Base-by-base conservation (phyloP, 768 basidiomycete genomes). In the Nidularia sp. region DNA sequence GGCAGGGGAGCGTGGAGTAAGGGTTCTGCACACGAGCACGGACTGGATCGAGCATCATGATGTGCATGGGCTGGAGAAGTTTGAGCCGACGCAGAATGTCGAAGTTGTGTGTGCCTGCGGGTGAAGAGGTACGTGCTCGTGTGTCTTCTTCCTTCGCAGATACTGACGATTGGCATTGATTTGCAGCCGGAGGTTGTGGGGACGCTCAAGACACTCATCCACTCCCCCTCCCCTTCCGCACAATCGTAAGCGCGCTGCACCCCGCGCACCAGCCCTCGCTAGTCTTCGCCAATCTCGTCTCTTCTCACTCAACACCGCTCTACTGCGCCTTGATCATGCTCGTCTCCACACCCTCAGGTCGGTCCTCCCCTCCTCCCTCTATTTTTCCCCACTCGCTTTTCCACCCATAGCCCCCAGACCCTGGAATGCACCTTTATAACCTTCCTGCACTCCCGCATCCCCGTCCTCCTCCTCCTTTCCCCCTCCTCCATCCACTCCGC, bases 21-120 rank as follows among this genome's bases (percentile, higher is more conserved):
- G 69, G 48, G 67, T 79, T 22, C 62, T 84, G 18, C 74, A 67
- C n/a, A 85, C 84, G 5, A 87, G 85, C 1, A 88, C 87, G 5
- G 81, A 85, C 60, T 89, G 88, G 87, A 65, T 83, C 12, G 18
- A 18, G 18, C 18, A 18, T 18, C 18, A 18, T 18, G 18, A 18
- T 18, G 18, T 18, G 18, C 18, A 86, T 57, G 85, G 84, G 1
- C 69, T 84, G 2, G 85, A 88, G 62, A 81, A 77, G 53, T 81
- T 79, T 41, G 86, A 86, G 58, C 80, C 86, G 6, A 72, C 77
- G 10, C 71, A 78, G 55, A 89, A 89, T 58, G 69, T 89, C 6
- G 83, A 88, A 60, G 74, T 89, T 81, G 18, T 18, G 18, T 18
- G 18, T 18, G 18, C 18, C 18, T 18, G 18, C 18, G 18, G 18